Conservation (phyloP, 176 grass and related monocot genomes). For the Avena sativa region DNA sequence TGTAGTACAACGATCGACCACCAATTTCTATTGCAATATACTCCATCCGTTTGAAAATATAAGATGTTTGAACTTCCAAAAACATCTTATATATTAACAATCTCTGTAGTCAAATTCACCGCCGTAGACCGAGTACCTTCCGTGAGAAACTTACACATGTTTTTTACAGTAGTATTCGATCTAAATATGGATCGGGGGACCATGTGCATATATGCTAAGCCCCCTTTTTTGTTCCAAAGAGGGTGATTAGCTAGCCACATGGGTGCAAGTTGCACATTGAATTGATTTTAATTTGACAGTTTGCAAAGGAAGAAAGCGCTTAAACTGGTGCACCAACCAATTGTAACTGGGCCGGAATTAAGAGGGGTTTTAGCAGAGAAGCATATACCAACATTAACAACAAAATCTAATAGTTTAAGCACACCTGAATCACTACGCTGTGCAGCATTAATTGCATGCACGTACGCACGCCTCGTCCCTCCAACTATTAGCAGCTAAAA, state of each 20-base stretch:
- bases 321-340: conserved; percentile 32
- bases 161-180: neutral
- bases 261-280: neutral
- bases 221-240: neutral
- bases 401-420: conserved; percentile 28
- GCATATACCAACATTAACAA: conserved; percentile 7
- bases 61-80: no score
- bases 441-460: conserved; percentile 44
- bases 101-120: neutral
- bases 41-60: no score
- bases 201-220: conserved; percentile 30
- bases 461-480: conserved; percentile 20
- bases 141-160: neutral
- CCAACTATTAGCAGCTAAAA: conserved; percentile 20
- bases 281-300: conserved; percentile 7
- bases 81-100: neutral
- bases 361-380: conserved; percentile 16
- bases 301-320: conserved; percentile 16
- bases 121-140: neutral
- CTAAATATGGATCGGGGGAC: conserved; percentile 35
- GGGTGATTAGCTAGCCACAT: neutral
- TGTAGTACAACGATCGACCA: neutral
- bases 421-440: conserved; percentile 28
- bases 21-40: neutral
- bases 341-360: conserved; percentile 22